Percentiles rank a stretch among this genome's conserved stretches.
These are phyloP conservation scores for Alternaria brassicicola DNA, from an alignment of 2,329 filamentous ascomycete species.

Conservation along the genomic window DNA sequence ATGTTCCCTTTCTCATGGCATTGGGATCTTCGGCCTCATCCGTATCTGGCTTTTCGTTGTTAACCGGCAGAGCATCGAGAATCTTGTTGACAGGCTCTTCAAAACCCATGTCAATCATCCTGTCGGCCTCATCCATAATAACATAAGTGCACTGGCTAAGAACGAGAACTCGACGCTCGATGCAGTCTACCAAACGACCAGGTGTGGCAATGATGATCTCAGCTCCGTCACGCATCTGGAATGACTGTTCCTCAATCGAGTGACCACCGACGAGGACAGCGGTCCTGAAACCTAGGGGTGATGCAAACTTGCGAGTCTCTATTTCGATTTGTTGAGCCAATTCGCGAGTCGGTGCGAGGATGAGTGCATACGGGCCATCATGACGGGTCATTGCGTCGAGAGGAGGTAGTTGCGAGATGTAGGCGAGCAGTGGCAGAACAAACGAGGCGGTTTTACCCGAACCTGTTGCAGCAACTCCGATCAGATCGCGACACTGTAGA, in stretches of 20 bases:
- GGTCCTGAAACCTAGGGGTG: constrained; percentile 87
- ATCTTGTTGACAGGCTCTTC: constrained; percentile 98
- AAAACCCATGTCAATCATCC: constrained; percentile 98
- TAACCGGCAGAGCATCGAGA: constrained; percentile 87
- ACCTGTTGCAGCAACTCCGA: constrained; percentile 96
- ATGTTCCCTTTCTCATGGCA: constrained; percentile 84
- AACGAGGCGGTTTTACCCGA: constrained; percentile 98
- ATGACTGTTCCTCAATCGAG: constrained; percentile 90
- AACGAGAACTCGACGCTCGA: constrained; percentile 89
- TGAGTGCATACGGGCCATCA: constrained; percentile 96
- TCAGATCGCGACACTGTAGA: constrained; percentile 89
- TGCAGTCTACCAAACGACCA: constrained; percentile 94
- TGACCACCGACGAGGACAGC: constrained; percentile 99
- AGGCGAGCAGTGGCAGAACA: constrained; percentile 86
- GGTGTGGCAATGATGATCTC: constrained; percentile 99
- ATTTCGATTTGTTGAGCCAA: constrained; percentile 96
- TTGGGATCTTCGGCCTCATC: constrained; percentile 86
- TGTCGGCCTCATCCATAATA: constrained; percentile 99
- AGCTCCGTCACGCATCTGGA: constrained; percentile 85
- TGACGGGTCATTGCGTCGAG: constrained; percentile 86
- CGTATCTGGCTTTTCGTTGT: constrained; percentile 92
- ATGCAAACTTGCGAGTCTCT: constrained; percentile 91
- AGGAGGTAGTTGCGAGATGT: constrained; percentile 88
- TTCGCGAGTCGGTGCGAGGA: constrained; percentile 94
- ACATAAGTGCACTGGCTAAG: constrained; percentile 97